Conservation (phyloP, 2,329 filamentous ascomycete species). For the Stemphylium lycopersici region DNA sequence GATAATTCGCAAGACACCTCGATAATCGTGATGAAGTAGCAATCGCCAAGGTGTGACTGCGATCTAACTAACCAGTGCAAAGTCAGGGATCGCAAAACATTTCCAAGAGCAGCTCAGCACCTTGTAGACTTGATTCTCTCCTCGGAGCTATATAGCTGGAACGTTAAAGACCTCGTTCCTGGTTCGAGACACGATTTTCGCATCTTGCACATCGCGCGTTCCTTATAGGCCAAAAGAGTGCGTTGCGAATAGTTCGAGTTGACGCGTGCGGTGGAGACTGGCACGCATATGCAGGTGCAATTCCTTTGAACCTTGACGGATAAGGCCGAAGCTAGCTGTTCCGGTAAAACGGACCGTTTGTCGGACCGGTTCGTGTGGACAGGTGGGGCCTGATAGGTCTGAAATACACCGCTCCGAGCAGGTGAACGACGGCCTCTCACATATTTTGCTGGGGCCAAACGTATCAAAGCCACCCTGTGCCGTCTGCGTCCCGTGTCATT, state of each 20-base stretch:
- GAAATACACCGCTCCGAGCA: not conserved
- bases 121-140: not conserved
- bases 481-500: not conserved
- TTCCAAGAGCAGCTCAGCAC: not conserved
- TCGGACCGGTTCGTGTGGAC: constrained; percentile 2
- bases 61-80: not conserved
- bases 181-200: not conserved
- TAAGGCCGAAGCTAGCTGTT: constrained; percentile 2
- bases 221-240: no score
- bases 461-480: not conserved
- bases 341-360: not conserved
- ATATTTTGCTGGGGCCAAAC: not conserved
- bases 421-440: not conserved
- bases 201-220: no score
- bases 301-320: not conserved
- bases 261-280: constrained; percentile 3
- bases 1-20: no score
- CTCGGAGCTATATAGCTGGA: not conserved
- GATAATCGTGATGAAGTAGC: not conserved
- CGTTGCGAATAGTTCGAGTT: not conserved
- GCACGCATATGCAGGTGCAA: not conserved
- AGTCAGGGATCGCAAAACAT: not conserved
- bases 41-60: not conserved
- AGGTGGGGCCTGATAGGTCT: not conserved
- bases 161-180: not conserved